Evolutionary conservation across 2,329 filamentous ascomycete genomes (phyloP).

Genomic region (Fusarium burgessii): DNA sequence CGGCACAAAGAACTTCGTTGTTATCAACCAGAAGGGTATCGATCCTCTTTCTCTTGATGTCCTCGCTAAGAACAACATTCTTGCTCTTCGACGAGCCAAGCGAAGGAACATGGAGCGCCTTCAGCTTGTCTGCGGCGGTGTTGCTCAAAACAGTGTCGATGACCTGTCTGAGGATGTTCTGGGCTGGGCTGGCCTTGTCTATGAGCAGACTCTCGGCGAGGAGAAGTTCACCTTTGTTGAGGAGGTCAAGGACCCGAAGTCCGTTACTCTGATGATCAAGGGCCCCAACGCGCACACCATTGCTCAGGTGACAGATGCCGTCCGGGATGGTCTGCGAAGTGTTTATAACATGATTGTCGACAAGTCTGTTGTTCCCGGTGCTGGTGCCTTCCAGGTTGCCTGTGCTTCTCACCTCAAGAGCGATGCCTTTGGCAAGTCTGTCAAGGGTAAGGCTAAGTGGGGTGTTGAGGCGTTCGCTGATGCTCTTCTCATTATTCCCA

Average conservation of each 20-base stretch:
- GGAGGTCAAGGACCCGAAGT: constrained; percentile 98
- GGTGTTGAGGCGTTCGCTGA: constrained; percentile 96
- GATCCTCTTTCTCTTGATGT: constrained; percentile 96
- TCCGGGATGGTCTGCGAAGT: constrained; percentile 92
- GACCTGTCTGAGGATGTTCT: constrained; percentile 89
- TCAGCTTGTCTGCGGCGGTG: constrained; percentile 92
- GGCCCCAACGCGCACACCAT: constrained; percentile 98
- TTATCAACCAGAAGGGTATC: constrained; percentile 99
- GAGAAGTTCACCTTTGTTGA: constrained; percentile 99
- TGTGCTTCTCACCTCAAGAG: constrained; percentile 89
- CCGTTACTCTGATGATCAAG: constrained; percentile 97
- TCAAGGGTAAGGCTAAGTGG: constrained; percentile 98
- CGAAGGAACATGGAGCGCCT: constrained; percentile 98
- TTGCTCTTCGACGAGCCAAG: constrained; percentile 94
- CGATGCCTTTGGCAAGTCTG: constrained; percentile 85
- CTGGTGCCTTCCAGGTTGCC: constrained; percentile 94
- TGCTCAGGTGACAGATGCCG: constrained; percentile 94
- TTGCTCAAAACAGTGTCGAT: constrained; percentile 95
- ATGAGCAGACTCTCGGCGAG: constrained; percentile 96
- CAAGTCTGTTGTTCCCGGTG: constrained; percentile 92
- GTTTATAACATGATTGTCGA: constrained; percentile 99
- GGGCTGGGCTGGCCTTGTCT: constrained; percentile 95
- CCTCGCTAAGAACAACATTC: constrained; percentile 96
- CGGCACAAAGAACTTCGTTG: constrained; percentile 93
- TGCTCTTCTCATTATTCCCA: constrained; percentile 93